Base-by-base conservation (phyloP, 306 rosid genomes). In the Canavalia ensiformis region DNA sequence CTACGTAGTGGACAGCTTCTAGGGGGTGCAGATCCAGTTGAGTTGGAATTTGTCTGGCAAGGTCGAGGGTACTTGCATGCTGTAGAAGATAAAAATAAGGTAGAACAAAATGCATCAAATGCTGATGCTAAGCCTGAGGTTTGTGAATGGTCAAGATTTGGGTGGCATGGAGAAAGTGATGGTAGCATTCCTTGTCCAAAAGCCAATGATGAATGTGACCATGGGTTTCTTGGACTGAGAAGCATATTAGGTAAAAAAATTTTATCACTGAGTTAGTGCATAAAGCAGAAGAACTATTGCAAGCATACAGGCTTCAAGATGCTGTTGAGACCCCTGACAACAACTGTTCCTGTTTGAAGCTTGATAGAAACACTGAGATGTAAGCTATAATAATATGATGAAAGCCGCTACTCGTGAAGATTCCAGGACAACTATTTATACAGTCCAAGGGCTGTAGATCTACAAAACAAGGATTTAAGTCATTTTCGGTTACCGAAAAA, bases 331-430 rank as follows among this genome's bases (percentile, higher is more conserved):
- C 79, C 76, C 77, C 69, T n/a, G n/a, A n/a, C n/a, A n/a, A n/a
- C n/a, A n/a, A n/a, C n/a, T n/a, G n/a, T n/a, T n/a, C n/a, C n/a
- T 91, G 97, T 84, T 74, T 56, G 45, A 76, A 82, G 35, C 57
- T 77, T 7, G 69, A 18, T 35, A 81, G 42, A 35, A 72, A 72
- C 42, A 13, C 52, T n/a, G n/a, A 41, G 82, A 73, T 49, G 66
- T 30, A 35, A 58, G 18, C 45, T 85, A 69, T 70, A 42, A 41
- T 37, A 56, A 64, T 42, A 9, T 50, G 58, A 85, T 77, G 84
- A 89, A 90, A 84, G 97, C 95, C 41, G 91, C 98, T 59, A 89
- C 87, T 46, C 90, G 97, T 25, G 75, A 85, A 44, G 89, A 84
- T 83, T 86, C 90, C 30, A 72, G 68, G 97, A 90, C 81, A 91